Percentiles rank a stretch among this genome's conserved stretches.
Conservation (phyloP, 2,329 filamentous ascomycete species). For the Aurifilum marmelostoma region DNA sequence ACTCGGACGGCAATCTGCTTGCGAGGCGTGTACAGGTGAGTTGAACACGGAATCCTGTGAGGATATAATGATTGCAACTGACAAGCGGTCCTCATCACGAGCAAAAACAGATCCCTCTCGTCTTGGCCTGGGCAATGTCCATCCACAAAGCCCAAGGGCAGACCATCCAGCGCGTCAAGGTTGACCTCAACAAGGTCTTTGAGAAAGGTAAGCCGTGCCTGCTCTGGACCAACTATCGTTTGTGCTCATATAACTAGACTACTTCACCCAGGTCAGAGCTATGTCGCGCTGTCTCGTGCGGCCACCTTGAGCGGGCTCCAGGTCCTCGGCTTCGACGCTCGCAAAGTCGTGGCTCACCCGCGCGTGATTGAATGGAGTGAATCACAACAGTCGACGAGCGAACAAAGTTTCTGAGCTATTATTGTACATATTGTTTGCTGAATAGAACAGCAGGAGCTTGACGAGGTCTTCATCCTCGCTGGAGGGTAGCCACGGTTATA, state of each 20-base stretch:
- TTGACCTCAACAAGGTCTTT: constrained; percentile 24
- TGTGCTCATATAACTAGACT: not conserved
- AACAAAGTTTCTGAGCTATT: not conserved
- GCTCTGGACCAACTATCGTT: no score
- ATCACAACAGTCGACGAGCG: not conserved
- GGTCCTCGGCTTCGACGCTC: constrained; percentile 23
- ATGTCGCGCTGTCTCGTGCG: constrained; percentile 26
- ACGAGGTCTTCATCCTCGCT: not conserved
- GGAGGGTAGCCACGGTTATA: not conserved
- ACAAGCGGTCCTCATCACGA: not conserved
- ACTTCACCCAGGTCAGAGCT: constrained; percentile 22
- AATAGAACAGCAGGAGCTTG: not conserved
- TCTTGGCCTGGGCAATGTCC: constrained; percentile 27
- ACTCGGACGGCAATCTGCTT: constrained; percentile 24
- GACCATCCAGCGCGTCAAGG: constrained; percentile 27
- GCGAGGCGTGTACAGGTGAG: constrained; percentile 24
- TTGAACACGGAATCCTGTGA: not conserved
- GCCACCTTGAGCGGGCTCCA: constrained; percentile 24
- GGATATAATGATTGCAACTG: not conserved
- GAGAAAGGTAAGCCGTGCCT: constrained; percentile 17
- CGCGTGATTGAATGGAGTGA: constrained; percentile 22
- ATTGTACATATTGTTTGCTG: not conserved
- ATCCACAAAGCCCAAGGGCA: constrained; percentile 30
- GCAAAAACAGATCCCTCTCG: constrained; percentile 16
- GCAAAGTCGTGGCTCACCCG: constrained; percentile 22